A percentile compares a stretch with the other conserved stretches of the same genome.
These are phyloP conservation scores for Colletotrichum sublineola DNA, from an alignment of 2,329 filamentous ascomycete species.

Conservation along the genomic window DNA sequence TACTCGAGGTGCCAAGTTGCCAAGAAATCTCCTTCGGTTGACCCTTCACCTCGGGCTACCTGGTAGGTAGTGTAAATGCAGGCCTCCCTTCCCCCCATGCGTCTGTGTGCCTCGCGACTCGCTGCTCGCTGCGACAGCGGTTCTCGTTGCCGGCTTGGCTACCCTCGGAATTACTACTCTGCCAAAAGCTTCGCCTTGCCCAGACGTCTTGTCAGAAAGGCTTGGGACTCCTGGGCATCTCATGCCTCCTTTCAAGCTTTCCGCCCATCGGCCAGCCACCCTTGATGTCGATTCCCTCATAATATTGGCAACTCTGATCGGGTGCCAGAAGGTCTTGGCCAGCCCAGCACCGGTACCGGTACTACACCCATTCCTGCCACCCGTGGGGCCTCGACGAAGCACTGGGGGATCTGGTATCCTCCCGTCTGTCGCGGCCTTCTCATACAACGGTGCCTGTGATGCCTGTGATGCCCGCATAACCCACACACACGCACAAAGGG, in stretches of 20 bases:
- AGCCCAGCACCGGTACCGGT: not conserved
- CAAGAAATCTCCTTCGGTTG: constrained; percentile 35
- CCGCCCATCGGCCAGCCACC: constrained; percentile 19
- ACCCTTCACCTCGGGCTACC: constrained; percentile 1
- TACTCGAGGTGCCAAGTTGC: constrained; percentile 40
- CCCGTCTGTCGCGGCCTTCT: constrained; percentile 10
- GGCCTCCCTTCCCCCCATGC: constrained; percentile 1
- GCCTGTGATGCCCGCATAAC: not conserved
- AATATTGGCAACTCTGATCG: constrained; percentile 17
- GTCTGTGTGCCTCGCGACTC: constrained; percentile 18
- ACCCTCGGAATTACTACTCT: constrained; percentile 33
- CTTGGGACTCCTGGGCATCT: constrained; percentile 24
- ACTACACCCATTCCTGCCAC: constrained; percentile 15
- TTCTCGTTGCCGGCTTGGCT: constrained; percentile 31
- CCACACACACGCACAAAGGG: not conserved
- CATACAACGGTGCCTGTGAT: not conserved
- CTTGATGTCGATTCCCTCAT: constrained; percentile 15
- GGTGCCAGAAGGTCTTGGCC: constrained; percentile 29
- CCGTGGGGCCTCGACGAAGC: constrained; percentile 26
- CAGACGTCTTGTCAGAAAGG: constrained; percentile 23
- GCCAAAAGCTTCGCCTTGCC: constrained; percentile 39
- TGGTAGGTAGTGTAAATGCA: not conserved
- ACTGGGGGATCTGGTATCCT: constrained; percentile 3
- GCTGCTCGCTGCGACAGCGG: constrained; percentile 31
- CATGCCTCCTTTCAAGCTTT: constrained; percentile 3